A percentile compares a stretch with the other conserved stretches of the same genome.
phyloP scores from a whole-genome alignment of 805 yeast species.

The Danielia oregonensis region DNA sequence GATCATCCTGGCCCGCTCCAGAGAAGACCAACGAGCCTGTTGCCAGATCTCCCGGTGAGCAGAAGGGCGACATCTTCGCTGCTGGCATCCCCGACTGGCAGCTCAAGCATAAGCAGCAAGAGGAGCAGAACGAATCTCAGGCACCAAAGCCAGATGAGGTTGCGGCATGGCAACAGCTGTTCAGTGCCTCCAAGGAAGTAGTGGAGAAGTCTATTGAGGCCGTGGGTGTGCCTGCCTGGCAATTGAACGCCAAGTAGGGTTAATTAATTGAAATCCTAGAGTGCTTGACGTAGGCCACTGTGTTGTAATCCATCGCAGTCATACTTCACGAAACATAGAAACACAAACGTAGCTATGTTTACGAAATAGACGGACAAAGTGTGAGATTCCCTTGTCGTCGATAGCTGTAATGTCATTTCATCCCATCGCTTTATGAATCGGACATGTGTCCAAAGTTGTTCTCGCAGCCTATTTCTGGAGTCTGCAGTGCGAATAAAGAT shows the following conservation, averaged over 20 bases:
- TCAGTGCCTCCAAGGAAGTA: constrained; percentile 15
- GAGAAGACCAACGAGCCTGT: background rate
- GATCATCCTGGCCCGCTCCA: background rate
- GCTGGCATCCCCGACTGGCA: constrained; percentile 48
- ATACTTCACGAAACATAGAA: too few relatives aligned
- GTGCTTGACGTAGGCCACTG: too few relatives aligned
- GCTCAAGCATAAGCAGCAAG: constrained; percentile 33
- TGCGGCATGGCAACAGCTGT: constrained; percentile 17
- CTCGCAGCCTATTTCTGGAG: too few relatives aligned
- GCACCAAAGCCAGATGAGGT: constrained; percentile 6
- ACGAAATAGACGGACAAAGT: background rate
- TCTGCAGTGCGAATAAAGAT: too few relatives aligned
- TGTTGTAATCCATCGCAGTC: too few relatives aligned
- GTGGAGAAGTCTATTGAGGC: constrained; percentile 29
- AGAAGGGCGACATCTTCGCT: constrained; percentile 24
- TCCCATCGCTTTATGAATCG: too few relatives aligned
- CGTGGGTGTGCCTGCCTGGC: constrained; percentile 45
- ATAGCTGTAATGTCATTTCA: too few relatives aligned
- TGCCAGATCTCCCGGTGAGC: too few relatives aligned
- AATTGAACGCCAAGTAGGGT: constrained; percentile 20
- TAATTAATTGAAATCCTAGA: too few relatives aligned
- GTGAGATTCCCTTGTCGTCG: too few relatives aligned
- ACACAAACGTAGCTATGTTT: constrained; percentile 4
- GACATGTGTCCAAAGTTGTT: too few relatives aligned
- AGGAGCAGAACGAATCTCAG: constrained; percentile 12